Evolutionary conservation across 1,284 basidiomycete genomes (phyloP), one percentile per base, ranked within the genome.

Genomic region (Afroboletus lepidellus): DNA sequence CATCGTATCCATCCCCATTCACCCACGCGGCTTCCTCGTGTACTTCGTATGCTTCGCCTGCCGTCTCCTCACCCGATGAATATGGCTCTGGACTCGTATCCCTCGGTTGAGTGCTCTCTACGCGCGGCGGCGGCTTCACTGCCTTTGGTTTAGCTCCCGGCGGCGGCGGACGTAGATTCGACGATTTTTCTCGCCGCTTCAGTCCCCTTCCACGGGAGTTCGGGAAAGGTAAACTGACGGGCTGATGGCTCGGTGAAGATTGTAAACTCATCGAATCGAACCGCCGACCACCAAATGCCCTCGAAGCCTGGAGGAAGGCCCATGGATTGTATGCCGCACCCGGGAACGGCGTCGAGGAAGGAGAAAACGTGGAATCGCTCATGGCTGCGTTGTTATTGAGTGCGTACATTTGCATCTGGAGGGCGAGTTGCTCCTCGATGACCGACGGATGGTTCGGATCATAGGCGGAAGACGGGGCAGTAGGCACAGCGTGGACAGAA

Each of bases 71-170:
- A 0, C 79, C 79, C 15, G 70, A 70, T 1, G 75, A 77, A 21
- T 81, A 83, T 29, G 78, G 77, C 68, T 90, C 88, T 0, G 85
- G 87, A 59, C 83, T 89, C 16, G 87, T 90, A 57, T 90, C 87
- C 45, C 86, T 72, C 8, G 88, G 87, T 61, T 90, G 86, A 1
- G 88, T 90, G 59, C 87, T 90, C 58, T 88, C 85, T 9, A 90
- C 87, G 9, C 88, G 75, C 15, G 85, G 85, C 1, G 87, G 87
- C 2, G 81, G 81, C 62, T 80, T 81, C 16, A 72, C 56, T 41
- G 12, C 63, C 46, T 79, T 66, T 38, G 67, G 64, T 27, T 62
- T 61, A 5, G 39, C 61, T 5, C 42, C 57, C 58, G 37, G 58
- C 33, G 51, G 62, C 48, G 67, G 64, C 55, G 59, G 63, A 59